phyloP scores from a whole-genome alignment of 2,329 filamentous ascomycete species.

The Aspergillus novofumigatus region DNA sequence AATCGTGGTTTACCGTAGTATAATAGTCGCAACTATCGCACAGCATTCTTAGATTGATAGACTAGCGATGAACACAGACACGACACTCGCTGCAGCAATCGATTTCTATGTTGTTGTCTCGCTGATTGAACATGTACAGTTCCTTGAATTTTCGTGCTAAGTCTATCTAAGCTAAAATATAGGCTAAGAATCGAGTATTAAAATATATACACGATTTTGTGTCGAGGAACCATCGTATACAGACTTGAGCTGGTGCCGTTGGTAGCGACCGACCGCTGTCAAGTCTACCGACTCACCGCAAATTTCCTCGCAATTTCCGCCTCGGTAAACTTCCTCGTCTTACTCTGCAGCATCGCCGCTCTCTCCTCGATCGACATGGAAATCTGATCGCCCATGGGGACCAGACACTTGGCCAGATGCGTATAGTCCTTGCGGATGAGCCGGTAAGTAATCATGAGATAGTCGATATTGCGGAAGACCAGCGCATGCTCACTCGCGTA shows the following conservation, averaged over 20 bases:
- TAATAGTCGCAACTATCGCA: no score
- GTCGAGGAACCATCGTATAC: background rate
- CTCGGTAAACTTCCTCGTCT: constrained; percentile 63
- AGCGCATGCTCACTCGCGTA: constrained; percentile 66
- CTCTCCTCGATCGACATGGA: constrained; percentile 61
- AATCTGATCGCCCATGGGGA: constrained; percentile 70
- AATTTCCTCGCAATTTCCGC: constrained; percentile 50
- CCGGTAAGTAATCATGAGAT: constrained; percentile 68
- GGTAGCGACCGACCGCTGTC: background rate
- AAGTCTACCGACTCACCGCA: background rate
- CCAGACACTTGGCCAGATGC: constrained; percentile 63
- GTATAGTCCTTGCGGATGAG: constrained; percentile 68
- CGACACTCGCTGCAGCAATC: no score
- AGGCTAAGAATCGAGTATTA: no score
- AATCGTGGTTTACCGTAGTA: no score
- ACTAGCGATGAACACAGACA: no score
- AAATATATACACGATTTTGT: background rate
- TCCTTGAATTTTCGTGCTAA: background rate
- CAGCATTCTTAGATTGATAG: no score
- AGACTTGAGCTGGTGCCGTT: background rate
- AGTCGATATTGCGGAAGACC: constrained; percentile 78
- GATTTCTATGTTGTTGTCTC: no score
- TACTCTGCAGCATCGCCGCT: constrained; percentile 58
- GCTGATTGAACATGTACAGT: no score
- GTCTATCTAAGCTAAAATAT: background rate